Base-by-base conservation (phyloP, 2,329 filamentous ascomycete genomes). In the Diaporthe vexans region DNA sequence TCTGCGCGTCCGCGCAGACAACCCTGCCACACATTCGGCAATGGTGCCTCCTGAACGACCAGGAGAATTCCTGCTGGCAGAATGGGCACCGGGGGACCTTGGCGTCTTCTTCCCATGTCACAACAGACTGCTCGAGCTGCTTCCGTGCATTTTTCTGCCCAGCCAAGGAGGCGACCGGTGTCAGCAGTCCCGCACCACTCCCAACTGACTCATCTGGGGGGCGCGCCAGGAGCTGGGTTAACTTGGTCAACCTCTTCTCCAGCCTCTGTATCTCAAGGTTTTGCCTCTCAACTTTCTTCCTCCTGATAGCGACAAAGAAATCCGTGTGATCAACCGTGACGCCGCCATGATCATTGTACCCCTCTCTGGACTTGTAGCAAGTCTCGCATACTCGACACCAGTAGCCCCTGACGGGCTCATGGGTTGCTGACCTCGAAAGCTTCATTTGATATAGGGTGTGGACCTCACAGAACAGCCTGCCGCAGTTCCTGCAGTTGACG, bases 391-490 rank as follows among this genome's bases (percentile, higher is more conserved):
- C 96, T 69, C 97, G 87, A 79, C 94, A 97, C 97, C 97, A 99
- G 78, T 94, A 90, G 10, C 97, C 97, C 76, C 96, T 88, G 1
- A 97, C 91, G 0, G 97, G 96, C 77, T 99, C 97, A 83, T 98
- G 95, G 74, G 92, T 90, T 5, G 97, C 97, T 40, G 95, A 93
- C 72, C 95, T 89, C 11, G 95, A 98, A 15, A 99, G 88, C 86
- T 97, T 98, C 94, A 98, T 98, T 85, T 99, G 96, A 81, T 98
- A 99, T 95, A 99, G 98, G 70, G 97, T 98, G 82, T 99, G 97
- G 78, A 96, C 94, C 81, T 98, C 97, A 83, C 97, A 99, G 81
- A 98, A 99, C 54, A 99, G 85, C 78, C 93, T 93, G 9, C 97
- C 97, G 80, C 97, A 99, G 76, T 95, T 95, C 76, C 97, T 90